Percentiles rank a stretch among this genome's conserved stretches.
Evolutionary conservation across 495 filamentous ascomycete genomes (phyloP).

Genomic region (Penicillium cosmopolitanum): DNA sequence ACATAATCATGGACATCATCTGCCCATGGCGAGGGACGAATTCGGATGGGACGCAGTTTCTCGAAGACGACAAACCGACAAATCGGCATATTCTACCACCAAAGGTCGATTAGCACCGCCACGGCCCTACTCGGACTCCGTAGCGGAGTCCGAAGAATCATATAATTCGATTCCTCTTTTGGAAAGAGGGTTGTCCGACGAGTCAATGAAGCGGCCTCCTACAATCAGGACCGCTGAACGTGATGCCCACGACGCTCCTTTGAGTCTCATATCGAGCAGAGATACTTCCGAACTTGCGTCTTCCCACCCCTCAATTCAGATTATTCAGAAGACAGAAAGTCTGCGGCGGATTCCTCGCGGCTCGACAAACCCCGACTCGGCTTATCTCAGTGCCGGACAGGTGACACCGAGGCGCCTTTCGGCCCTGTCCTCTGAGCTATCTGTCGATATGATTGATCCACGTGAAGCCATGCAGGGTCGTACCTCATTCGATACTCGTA

Average conservation of each 20-base stretch:
- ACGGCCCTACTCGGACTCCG: conserved; percentile 44
- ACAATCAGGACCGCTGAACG: conserved; percentile 13
- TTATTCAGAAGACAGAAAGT: conserved; percentile 63
- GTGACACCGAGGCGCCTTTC: conserved; percentile 51
- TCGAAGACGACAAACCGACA: conserved; percentile 35
- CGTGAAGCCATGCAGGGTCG: conserved; percentile 48
- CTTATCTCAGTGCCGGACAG: conserved; percentile 17
- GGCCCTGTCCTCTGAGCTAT: conserved; percentile 80
- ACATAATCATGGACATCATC: neutral
- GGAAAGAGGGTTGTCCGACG: conserved; percentile 70
- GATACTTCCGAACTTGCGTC: conserved; percentile 43
- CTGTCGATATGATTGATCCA: conserved; percentile 63
- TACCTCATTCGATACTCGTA: conserved; percentile 35
- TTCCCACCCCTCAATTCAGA: conserved; percentile 52
- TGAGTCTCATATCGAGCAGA: conserved; percentile 31
- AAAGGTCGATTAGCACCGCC: conserved; percentile 34
- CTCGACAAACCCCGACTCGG: conserved; percentile 45
- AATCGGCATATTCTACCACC: conserved; percentile 35
- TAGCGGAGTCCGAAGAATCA: conserved; percentile 64
- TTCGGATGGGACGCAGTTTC: conserved; percentile 20
- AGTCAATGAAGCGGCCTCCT: conserved; percentile 48
- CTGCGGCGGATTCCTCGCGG: conserved; percentile 54
- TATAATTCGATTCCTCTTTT: conserved; percentile 79
- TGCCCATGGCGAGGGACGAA: conserved; percentile 4
- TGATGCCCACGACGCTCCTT: conserved; percentile 21